Base-by-base conservation (phyloP, 257 asterid species). In the Penstemon newberryi region DNA sequence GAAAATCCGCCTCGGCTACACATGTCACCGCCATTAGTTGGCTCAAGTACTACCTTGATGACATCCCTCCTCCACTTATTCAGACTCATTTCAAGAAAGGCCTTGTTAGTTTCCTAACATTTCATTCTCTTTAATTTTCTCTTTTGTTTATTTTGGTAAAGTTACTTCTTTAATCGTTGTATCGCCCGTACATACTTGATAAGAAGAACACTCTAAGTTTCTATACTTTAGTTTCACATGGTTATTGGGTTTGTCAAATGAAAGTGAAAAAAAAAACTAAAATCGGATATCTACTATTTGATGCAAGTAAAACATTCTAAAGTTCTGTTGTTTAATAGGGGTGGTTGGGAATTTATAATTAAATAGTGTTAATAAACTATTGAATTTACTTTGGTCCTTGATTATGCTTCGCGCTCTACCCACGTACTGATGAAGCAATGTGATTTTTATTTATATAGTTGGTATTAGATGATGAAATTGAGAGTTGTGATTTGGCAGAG, bases 21-120 rank as follows among this genome's bases (percentile, higher is more conserved):
- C 86, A 74, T 62, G 94, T 90, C 57, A 88, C 99, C 33, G 97
- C 96, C 58, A 80, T 93, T 73, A 90, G 89, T 80, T 93, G 99
- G 99, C 91, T 90, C 73, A 90, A 91, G 74, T 93, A 93, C 79
- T 93, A 88, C 86, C 88, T 93, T 39, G 83, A 82, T 15, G 99
- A 87, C 47, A 76, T 82, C 45, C 84, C 82, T 69, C 92, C 89
- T 45, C 80, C 82, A 13, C 75, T 71, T 69, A 83, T 87, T 71
- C 96, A 86, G 69, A 69, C 83, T 53, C 96, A 86, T 79, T 93
- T 93, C 77, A 85, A 81, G 67, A 84, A 89, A 76, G 90, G 95
- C 82, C 92, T 88, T 4, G 99, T 93, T 5, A 62, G 92, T 84
- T 4, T 56, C 56, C 42, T 53, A 45, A 45, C 73, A 60, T 70